These are phyloP conservation scores for Fragaria vesca DNA, from an alignment of 306 rosid species.

Conservation along the genomic window DNA sequence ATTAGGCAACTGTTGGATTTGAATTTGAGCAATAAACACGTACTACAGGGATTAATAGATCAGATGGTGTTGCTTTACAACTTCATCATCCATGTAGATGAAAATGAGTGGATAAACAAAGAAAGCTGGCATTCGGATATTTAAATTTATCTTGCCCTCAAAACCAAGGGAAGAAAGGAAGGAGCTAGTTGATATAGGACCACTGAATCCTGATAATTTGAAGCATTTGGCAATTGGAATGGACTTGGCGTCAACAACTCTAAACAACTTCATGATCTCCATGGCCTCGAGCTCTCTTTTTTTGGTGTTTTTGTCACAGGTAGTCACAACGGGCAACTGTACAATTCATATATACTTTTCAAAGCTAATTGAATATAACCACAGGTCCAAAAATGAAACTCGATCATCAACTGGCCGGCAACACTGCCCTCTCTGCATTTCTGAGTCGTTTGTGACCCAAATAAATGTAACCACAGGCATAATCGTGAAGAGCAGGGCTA, in stretches of 20 bases:
- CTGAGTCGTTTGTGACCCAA: conserved; percentile 8
- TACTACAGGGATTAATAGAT: too few species aligned
- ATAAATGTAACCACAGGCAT: neutral
- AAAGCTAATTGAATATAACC: neutral
- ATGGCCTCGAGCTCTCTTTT: neutral
- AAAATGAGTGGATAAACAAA: neutral
- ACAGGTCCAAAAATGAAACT: neutral
- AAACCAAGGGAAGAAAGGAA: neutral
- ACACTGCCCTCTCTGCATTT: neutral
- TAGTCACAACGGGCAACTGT: neutral
- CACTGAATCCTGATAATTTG: neutral
- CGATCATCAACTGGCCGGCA: neutral
- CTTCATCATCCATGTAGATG: neutral
- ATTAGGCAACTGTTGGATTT: too few species aligned
- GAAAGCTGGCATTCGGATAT: neutral
- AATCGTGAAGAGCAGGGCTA: neutral
- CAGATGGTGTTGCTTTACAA: neutral
- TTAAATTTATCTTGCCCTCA: neutral
- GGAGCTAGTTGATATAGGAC: neutral
- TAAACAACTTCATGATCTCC: neutral
- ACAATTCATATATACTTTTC: neutral
- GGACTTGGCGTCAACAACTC: neutral
- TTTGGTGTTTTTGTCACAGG: neutral
- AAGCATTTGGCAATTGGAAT: neutral
- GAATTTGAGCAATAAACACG: too few species aligned